Evolutionary conservation across 306 rosid genomes (phyloP).

Genomic region (Begonia peltatifolia): DNA sequence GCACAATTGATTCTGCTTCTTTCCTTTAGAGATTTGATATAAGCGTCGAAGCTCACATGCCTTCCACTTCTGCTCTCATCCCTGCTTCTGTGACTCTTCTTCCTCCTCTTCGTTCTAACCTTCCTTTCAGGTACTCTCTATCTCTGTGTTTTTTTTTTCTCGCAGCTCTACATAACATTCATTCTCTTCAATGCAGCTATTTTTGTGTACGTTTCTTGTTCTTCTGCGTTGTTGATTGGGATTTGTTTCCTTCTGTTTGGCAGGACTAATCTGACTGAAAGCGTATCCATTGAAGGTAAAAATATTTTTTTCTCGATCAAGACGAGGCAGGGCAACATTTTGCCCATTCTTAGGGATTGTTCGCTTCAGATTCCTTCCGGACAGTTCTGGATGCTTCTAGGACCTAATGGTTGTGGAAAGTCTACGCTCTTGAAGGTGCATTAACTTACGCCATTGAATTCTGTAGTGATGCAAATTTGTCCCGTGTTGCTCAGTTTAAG

Average conservation of each 20-base stretch:
- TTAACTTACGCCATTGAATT: background rate
- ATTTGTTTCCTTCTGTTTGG: background rate
- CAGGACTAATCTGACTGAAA: conserved; percentile 26
- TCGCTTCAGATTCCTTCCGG: conserved; percentile 66
- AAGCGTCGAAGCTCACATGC: conserved; percentile 10
- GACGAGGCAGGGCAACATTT: conserved; percentile 26
- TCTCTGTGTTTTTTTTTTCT: background rate
- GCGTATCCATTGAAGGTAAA: conserved; percentile 45
- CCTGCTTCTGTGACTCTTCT: conserved; percentile 17
- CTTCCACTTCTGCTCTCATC: conserved; percentile 10
- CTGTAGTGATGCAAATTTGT: background rate
- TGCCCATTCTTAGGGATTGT: conserved; percentile 56
- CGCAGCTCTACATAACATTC: background rate
- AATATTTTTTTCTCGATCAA: conserved; percentile 46
- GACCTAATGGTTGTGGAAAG: conserved; percentile 84
- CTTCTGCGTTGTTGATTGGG: background rate
- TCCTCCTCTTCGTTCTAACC: conserved; percentile 23
- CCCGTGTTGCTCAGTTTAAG: too few relatives aligned
- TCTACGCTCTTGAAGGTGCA: conserved; percentile 78
- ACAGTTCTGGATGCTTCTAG: conserved; percentile 89
- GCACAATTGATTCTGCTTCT: too few relatives aligned
- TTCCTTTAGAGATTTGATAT: too few relatives aligned
- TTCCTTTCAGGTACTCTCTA: background rate
- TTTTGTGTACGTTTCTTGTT: background rate
- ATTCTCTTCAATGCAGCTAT: background rate